A percentile compares a stretch with the other conserved stretches of the same genome.
Evolutionary conservation across 163 green algal genomes (phyloP).

Genomic region (Scenedesmus sp.): DNA sequence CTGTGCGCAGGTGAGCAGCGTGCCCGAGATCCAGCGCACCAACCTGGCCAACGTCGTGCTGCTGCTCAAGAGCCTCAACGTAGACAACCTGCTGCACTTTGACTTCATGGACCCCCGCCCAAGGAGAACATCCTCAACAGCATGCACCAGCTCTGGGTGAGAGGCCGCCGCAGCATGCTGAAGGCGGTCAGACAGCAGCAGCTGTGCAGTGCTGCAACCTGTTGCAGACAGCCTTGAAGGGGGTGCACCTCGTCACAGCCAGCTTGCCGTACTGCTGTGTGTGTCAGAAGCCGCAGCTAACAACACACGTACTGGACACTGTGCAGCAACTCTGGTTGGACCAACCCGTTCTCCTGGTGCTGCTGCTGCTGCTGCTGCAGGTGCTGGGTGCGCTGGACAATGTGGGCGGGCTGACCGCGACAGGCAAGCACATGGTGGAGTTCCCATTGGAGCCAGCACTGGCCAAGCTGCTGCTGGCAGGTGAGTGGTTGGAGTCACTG

Average conservation of each 20-base stretch:
- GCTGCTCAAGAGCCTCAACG: conserved; percentile 97
- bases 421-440: conserved; percentile 93
- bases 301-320: no score
- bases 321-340: no score
- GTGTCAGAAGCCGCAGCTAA: no score
- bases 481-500: conserved; percentile 51
- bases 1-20: conserved; percentile 53
- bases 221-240: background rate
- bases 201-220: no score
- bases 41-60: conserved; percentile 98
- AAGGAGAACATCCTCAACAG: conserved; percentile 98
- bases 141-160: conserved; percentile 98
- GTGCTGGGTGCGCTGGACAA: conserved; percentile 96
- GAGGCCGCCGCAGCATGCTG: background rate
- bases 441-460: conserved; percentile 98
- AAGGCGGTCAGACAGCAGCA: background rate
- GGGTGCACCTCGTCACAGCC: no score
- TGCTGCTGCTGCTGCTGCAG: conserved; percentile 66
- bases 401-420: conserved; percentile 77
- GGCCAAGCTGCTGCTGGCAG: conserved; percentile 94
- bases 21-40: conserved; percentile 97
- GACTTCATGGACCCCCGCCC: conserved; percentile 97
- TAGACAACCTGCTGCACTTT: conserved; percentile 97
- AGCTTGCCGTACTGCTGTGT: no score
- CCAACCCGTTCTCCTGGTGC: no score